phyloP scores from a whole-genome alignment of 1,284 basidiomycete species.

The Moesziomyces sp. region DNA sequence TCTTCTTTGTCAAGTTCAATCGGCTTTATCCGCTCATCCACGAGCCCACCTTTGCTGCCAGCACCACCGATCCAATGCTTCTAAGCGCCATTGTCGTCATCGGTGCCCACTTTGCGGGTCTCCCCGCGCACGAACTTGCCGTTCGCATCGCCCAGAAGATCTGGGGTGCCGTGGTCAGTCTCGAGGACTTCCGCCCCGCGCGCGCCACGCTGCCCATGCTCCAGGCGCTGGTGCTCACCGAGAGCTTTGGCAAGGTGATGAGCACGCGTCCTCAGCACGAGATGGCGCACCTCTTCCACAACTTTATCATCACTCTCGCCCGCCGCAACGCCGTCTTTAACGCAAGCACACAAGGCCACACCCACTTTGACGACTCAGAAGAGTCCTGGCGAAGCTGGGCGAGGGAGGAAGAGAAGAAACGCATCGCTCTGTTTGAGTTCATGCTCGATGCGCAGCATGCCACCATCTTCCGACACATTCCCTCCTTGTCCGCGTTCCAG shows the following conservation, averaged over 20 bases:
- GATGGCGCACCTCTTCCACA: slow-evolving; percentile 60
- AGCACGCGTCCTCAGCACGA: slow-evolving; percentile 56
- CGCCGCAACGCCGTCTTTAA: slow-evolving; percentile 58
- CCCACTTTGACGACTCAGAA: slow-evolving; percentile 37
- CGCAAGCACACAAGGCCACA: slow-evolving; percentile 25
- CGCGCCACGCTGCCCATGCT: slow-evolving; percentile 54
- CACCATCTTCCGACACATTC: slow-evolving; percentile 56
- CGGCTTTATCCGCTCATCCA: slow-evolving; percentile 54
- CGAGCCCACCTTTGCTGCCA: slow-evolving; percentile 53
- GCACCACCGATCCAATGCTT: slow-evolving; percentile 52
- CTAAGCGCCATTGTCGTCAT: slow-evolving; percentile 55
- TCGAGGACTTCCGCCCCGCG: slow-evolving; percentile 56
- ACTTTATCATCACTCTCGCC: slow-evolving; percentile 56
- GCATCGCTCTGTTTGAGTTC: slow-evolving; percentile 52
- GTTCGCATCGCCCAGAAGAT: slow-evolving; percentile 54
- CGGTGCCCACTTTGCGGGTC: slow-evolving; percentile 54
- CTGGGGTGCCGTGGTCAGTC: slow-evolving; percentile 55
- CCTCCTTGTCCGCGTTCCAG: slow-evolving; percentile 52
- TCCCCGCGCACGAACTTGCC: slow-evolving; percentile 52
- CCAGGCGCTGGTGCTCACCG: slow-evolving; percentile 56
- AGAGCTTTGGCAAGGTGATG: slow-evolving; percentile 57
- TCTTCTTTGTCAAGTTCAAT: slow-evolving; percentile 59
- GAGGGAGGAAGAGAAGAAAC: slow-evolving; percentile 57
- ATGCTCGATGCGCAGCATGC: slow-evolving; percentile 57
- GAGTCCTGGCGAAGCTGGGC: slow-evolving; percentile 56